Evolutionary conservation across 2,329 filamentous ascomycete species (phyloP).

Genomic region (Penicillium sp.): DNA sequence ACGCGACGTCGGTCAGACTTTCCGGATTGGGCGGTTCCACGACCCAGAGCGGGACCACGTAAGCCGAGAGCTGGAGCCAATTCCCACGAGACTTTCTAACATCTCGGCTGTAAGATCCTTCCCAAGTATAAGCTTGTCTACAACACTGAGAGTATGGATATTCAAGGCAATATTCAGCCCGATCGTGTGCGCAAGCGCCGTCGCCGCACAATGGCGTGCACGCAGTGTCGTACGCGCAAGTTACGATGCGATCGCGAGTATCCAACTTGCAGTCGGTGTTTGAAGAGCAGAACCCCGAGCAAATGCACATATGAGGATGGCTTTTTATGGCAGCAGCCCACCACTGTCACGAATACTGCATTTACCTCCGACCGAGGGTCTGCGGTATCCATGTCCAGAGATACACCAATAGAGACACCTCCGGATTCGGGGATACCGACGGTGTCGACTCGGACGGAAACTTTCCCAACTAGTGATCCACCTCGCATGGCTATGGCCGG

Average conservation of each 20-base stretch:
- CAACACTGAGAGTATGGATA: conserved; percentile 10
- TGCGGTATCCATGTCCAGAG: conserved; percentile 19
- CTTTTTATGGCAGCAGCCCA: conserved; percentile 42
- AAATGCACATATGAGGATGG: conserved; percentile 45
- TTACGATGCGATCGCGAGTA: conserved; percentile 46
- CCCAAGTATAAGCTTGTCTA: background rate
- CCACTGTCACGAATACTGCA: conserved; percentile 32
- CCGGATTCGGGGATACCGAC: conserved; percentile 35
- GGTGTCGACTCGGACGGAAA: conserved; percentile 25
- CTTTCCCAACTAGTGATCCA: conserved; percentile 13
- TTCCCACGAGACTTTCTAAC: background rate
- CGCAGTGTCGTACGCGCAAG: conserved; percentile 44
- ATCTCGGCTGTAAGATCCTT: conserved; percentile 6
- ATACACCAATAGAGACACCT: conserved; percentile 25
- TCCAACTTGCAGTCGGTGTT: conserved; percentile 42
- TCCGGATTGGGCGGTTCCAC: conserved; percentile 14
- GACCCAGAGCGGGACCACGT: conserved; percentile 3
- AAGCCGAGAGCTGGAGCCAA: background rate
- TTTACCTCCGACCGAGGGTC: conserved; percentile 27
- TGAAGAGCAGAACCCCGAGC: conserved; percentile 37
- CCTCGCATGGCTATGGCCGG: conserved; percentile 6
- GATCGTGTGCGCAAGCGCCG: conserved; percentile 40
- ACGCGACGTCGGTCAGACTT: conserved; percentile 14
- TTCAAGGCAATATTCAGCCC: conserved; percentile 14
- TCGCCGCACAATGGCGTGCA: conserved; percentile 44